These are phyloP conservation scores for Phialophora tarda DNA, from an alignment of 2,329 filamentous ascomycete species.

Conservation along the genomic window DNA sequence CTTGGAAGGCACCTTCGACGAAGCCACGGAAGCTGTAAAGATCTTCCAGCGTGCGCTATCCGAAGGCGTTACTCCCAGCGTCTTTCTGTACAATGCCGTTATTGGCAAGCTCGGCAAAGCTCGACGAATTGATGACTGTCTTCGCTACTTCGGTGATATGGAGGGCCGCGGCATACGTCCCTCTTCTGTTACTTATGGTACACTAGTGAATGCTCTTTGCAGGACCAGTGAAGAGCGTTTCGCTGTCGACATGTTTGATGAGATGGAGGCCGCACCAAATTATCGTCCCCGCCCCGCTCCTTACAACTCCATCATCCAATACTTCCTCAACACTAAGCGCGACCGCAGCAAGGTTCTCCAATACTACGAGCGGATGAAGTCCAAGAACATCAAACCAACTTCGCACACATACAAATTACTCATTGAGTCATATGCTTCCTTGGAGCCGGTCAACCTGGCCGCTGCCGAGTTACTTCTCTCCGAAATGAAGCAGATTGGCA, in stretches of 20 bases:
- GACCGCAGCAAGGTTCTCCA: conserved; percentile 91
- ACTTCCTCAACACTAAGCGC: conserved; percentile 96
- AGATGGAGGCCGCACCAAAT: conserved; percentile 98
- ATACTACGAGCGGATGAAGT: conserved; percentile 94
- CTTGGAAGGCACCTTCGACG: conserved; percentile 95
- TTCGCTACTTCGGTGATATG: conserved; percentile 99
- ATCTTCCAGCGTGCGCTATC: conserved; percentile 94
- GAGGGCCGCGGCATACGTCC: conserved; percentile 88
- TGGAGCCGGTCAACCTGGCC: conserved; percentile 87
- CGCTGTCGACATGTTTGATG: conserved; percentile 95
- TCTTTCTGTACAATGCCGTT: conserved; percentile 96
- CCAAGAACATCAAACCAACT: conserved; percentile 84
- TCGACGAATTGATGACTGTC: conserved; percentile 94
- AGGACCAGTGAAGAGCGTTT: conserved; percentile 97
- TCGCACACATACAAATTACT: conserved; percentile 97
- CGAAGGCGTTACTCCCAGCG: conserved; percentile 93
- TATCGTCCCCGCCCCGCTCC: conserved; percentile 97
- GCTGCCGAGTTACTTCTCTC: conserved; percentile 84
- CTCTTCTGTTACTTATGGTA: conserved; percentile 96
- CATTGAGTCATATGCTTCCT: conserved; percentile 90
- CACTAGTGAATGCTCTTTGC: conserved; percentile 96
- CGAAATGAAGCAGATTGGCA: conserved; percentile 74
- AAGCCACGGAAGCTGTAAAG: conserved; percentile 94
- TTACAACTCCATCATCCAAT: conserved; percentile 99
- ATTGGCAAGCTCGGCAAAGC: conserved; percentile 99